Evolutionary conservation across 2,329 filamentous ascomycete genomes (phyloP), one percentile per base, ranked within the genome.

Genomic region (Sporothrix schenckii): DNA sequence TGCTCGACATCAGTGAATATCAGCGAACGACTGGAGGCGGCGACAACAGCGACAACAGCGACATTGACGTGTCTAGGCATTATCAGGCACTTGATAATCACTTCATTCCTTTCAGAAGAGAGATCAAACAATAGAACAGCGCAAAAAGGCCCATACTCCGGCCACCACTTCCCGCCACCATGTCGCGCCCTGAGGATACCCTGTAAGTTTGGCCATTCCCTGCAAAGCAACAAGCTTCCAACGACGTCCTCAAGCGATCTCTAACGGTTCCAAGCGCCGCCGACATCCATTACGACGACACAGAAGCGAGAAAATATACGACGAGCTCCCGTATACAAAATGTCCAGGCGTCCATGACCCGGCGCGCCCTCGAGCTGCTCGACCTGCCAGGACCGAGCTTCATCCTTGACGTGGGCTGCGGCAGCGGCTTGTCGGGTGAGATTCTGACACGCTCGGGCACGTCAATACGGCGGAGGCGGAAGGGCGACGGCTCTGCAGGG

Each of bases 181-280:
- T 99, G 95, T 98, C 95, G 78, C 93, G 95, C 76, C 95, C 95
- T 74, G 95, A 99, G 85, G 95, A 99, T 83, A 91, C 89, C 74
- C 89, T 98, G 92, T 95, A 85, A 77, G 87, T 69, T 21, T 19
- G 13, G 2, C 10, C 27, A 30, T 34, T 4, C 11, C n/a, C 21
- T 24, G n/a, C 16, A 16, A 53, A 4, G 5, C 14, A 49, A 53
- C 30, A 21, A 61, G 44, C 13, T 44, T 14, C 19, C 24, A 14
- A 1, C 1, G 27, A n/a, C 39, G n/a, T 16, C 30, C 4, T 3
- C 14, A 30, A 66, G 72, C 72, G 74, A 74, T 70, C 72, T 72
- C 75, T 74, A 58, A 50, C 34, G 24, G 2, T 7, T 13, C 0
- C 0, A 16, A 96, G 93, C 79, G 92, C 94, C 66, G 94, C 95